phyloP scores from a whole-genome alignment of 495 filamentous ascomycete species.

The Neurospora sp. region DNA sequence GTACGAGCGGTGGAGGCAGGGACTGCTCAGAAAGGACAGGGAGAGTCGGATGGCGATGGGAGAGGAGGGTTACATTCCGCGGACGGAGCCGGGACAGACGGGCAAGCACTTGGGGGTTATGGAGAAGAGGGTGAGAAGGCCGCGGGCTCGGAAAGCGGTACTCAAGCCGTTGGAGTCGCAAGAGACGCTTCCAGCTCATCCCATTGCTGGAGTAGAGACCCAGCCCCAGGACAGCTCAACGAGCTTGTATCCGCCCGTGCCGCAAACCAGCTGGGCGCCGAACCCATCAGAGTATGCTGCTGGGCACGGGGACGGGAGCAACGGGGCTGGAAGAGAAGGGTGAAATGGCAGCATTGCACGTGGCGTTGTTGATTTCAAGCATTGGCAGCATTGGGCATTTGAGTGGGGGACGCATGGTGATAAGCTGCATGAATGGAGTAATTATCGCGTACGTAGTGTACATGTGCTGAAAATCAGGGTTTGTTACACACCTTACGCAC shows the following conservation, averaged over 20 bases:
- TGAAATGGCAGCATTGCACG: background rate
- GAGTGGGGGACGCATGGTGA: background rate
- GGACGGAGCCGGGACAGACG: constrained; percentile 9
- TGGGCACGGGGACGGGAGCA: background rate
- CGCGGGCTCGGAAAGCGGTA: background rate
- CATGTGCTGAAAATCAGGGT: background rate
- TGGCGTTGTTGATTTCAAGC: background rate
- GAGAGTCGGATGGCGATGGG: constrained; percentile 1
- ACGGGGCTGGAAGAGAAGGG: background rate
- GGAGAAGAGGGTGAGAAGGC: background rate
- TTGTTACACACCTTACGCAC: background rate
- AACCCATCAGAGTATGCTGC: background rate
- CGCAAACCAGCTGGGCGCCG: background rate
- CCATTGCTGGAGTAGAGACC: background rate
- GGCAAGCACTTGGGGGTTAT: constrained; percentile 5
- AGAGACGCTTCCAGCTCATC: background rate
- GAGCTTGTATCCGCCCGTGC: background rate
- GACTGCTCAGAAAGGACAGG: constrained; percentile 8
- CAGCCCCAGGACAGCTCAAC: background rate
- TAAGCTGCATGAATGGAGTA: background rate
- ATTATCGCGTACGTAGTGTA: background rate
- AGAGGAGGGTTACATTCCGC: constrained; percentile 9
- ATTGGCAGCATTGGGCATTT: background rate
- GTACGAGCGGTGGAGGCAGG: constrained; percentile 16
- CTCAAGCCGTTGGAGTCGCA: background rate